These are phyloP conservation scores for Eremochloa ophiuroides DNA, from an alignment of 176 grass and related monocot genomes.

Conservation along the genomic window DNA sequence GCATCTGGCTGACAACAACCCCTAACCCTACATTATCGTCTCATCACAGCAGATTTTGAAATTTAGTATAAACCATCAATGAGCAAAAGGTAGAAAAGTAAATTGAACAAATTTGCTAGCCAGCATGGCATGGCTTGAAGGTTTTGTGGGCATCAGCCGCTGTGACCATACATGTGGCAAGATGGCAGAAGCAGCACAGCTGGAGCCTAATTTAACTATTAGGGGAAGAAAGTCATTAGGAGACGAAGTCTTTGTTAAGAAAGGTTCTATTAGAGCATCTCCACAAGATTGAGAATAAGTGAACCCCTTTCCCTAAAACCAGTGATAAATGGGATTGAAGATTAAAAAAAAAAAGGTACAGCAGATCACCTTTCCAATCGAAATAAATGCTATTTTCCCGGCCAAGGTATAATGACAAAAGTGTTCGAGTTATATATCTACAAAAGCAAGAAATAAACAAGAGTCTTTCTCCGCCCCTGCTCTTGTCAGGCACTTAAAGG, in stretches of 20 bases:
- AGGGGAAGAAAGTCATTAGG: not conserved
- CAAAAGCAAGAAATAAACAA: not conserved
- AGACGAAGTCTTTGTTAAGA: not conserved
- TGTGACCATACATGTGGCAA: not conserved
- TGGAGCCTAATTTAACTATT: not conserved
- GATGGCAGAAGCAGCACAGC: not conserved
- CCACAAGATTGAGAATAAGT: not conserved
- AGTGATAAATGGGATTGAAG: no score
- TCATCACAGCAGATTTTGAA: not conserved
- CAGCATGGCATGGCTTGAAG: not conserved
- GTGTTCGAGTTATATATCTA: not conserved
- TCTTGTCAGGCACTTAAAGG: not conserved
- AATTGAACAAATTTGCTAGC: not conserved
- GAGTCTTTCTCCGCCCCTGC: not conserved
- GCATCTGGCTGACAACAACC: not conserved
- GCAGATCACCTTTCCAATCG: no score
- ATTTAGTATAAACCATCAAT: not conserved
- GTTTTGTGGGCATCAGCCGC: not conserved
- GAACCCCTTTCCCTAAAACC: not conserved
- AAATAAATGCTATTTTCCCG: not conserved
- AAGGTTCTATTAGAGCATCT: not conserved
- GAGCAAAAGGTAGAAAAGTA: not conserved
- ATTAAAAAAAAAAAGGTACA: not conserved
- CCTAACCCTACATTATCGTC: not conserved
- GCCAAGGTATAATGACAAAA: no score